Base-by-base conservation (phyloP, 371 early-diverging fungal species). In the Circinella umbellata region DNA sequence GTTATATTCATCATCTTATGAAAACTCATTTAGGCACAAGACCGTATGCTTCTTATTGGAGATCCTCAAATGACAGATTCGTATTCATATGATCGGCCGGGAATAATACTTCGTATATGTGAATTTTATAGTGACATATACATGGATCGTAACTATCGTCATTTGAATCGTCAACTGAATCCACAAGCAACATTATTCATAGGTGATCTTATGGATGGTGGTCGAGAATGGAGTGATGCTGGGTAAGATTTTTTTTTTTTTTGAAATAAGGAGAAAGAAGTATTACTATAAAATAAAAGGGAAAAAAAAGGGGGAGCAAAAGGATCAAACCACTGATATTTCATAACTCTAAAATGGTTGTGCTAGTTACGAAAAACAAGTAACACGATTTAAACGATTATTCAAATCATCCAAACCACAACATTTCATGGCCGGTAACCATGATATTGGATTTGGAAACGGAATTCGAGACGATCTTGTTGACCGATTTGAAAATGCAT, bases 61-160 rank as follows among this genome's bases (percentile, higher is more conserved):
- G 98, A 98, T 73, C 97, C 98, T 15, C 98, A 98, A 74, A 85
- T 98, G 68, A 96, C 95, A 38, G 98, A 98, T 73, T 83, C 89
- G 36, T 90, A 88, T 69, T 95, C 96, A 5, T 96, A 98, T 73
- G 75, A 81, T 6, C 78, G 88, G 10, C 74, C 83, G 0, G 85
- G 86, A 1, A n/a, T 84, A 7, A n/a, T 87, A 7, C 69, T 90
- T 70, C 62, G 67, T 15, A 15, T 92, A 0, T 85, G 88, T 8
- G 88, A 96, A 69, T 92, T 92, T 66, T 94, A 91, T 72, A 93
- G 93, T 36, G 95, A 93, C 60, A 75, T 92, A 0, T 97, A 94
- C 77, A 91, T 96, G 91, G 79, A 82, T 60, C 87, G 94, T n/a
- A 91, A 91, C 71, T 98, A 90, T 75, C 74, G 68, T 6, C 76